Conservation (phyloP, 2,329 filamentous ascomycete genomes). For the Talaromyces sp. region DNA sequence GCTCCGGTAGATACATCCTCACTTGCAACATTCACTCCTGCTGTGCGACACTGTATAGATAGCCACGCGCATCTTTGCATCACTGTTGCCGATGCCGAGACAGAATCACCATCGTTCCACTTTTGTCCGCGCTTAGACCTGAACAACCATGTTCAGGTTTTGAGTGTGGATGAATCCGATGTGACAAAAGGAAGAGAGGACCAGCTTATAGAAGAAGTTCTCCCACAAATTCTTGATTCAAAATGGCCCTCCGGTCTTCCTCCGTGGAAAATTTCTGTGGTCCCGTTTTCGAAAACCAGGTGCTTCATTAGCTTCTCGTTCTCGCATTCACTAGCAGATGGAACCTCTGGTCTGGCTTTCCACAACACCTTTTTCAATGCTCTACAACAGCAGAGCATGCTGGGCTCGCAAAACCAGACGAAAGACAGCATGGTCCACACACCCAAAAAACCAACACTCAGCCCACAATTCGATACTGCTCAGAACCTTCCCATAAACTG, state of each 20-base stretch:
- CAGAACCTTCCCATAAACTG: slow-evolving; percentile 2
- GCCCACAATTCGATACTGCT: slow-evolving; percentile 1
- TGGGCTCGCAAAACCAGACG: neutral
- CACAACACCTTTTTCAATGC: slow-evolving; percentile 1
- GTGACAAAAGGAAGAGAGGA: neutral
- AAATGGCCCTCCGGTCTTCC: neutral
- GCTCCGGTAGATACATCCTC: neutral
- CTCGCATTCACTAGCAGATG: slow-evolving; percentile 4
- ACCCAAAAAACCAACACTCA: neutral
- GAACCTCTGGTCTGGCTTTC: neutral
- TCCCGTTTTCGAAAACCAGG: neutral
- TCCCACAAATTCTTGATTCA: slow-evolving; percentile 1
- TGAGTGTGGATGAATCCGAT: neutral
- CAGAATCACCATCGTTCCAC: slow-evolving; percentile 1
- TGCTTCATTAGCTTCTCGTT: slow-evolving; percentile 2
- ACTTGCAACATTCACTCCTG: neutral
- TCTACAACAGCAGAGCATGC: neutral
- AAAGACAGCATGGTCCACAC: neutral
- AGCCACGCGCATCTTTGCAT: neutral
- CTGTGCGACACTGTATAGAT: neutral
- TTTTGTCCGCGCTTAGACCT: neutral
- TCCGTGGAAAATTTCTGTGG: neutral
- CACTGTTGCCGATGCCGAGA: neutral
- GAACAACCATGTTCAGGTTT: neutral
- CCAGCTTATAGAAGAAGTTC: neutral